Percentiles rank a stretch among this genome's conserved stretches.
Conservation (phyloP, 257 asterid species). For the Galeopsis tetrahit region DNA sequence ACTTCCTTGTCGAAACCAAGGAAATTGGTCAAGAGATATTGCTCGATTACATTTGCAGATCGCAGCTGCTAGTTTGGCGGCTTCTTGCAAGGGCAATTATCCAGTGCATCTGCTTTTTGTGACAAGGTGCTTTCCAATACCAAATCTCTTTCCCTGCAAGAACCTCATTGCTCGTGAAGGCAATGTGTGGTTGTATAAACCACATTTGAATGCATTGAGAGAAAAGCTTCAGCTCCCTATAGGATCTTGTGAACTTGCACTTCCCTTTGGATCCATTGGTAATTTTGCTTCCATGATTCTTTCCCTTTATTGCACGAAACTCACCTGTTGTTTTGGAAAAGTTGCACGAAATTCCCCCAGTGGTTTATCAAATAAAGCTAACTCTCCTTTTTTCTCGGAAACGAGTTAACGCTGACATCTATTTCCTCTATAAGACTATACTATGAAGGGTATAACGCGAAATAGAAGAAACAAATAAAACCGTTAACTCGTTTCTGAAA, state of each 20-base stretch:
- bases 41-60: constrained; percentile 80
- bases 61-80: constrained; percentile 67
- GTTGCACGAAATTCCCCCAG: no score
- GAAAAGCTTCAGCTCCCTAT: constrained; percentile 72
- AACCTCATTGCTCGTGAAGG: constrained; percentile 63
- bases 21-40: constrained; percentile 84
- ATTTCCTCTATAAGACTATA: no score
- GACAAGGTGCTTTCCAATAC: constrained; percentile 68
- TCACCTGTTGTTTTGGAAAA: no score
- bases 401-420: no score
- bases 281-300: constrained; percentile 1
- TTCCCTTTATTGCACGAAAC: neutral
- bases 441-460: no score
- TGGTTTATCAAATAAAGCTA: no score
- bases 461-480: no score
- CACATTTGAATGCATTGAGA: constrained; percentile 49
- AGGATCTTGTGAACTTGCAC: constrained; percentile 93
- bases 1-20: constrained; percentile 76
- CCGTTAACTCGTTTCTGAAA: no score
- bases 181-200: constrained; percentile 65
- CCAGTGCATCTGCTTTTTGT: constrained; percentile 63
- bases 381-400: no score
- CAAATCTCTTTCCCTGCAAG: constrained; percentile 67
- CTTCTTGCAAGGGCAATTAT: constrained; percentile 57
- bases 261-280: constrained; percentile 74